Percentiles rank a stretch among this genome's conserved stretches.
Evolutionary conservation across 2,329 filamentous ascomycete genomes (phyloP).

Genomic region (Cadophora sp.): DNA sequence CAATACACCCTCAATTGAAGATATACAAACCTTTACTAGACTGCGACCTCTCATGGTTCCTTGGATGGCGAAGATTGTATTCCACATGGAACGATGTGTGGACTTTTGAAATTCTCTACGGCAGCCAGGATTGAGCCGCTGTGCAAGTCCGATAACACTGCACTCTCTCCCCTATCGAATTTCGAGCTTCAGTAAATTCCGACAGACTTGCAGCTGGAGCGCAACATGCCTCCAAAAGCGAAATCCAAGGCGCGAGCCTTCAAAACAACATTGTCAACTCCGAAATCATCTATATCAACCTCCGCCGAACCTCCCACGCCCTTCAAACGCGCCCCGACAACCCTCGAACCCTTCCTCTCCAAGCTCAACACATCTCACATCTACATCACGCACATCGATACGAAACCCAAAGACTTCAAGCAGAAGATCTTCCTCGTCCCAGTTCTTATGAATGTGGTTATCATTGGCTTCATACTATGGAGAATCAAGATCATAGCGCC

Average conservation of each 20-base stretch:
- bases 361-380: constrained; percentile 74
- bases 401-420: constrained; percentile 73
- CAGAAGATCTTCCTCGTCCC: constrained; percentile 84
- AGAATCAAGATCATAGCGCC: constrained; percentile 73
- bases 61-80: constrained; percentile 24
- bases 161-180: constrained; percentile 1
- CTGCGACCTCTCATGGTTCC: constrained; percentile 43
- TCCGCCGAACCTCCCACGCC: constrained; percentile 59
- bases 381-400: constrained; percentile 87
- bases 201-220: constrained; percentile 14
- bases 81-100: constrained; percentile 12
- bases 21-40: constrained; percentile 38
- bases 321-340: constrained; percentile 67
- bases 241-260: constrained; percentile 42
- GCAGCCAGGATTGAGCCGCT: constrained; percentile 13
- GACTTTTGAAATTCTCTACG: constrained; percentile 31
- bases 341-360: constrained; percentile 41
- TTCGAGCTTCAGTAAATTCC: constrained; percentile 4
- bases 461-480: constrained; percentile 69
- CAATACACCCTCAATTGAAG: background rate
- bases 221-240: constrained; percentile 43
- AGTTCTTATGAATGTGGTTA: constrained; percentile 74
- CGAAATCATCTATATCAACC: constrained; percentile 27
- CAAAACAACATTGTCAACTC: constrained; percentile 27
- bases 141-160: constrained; percentile 2